These are phyloP conservation scores for Boletus rubescentipes DNA, from an alignment of 768 basidiomycete genomes.

Conservation along the genomic window DNA sequence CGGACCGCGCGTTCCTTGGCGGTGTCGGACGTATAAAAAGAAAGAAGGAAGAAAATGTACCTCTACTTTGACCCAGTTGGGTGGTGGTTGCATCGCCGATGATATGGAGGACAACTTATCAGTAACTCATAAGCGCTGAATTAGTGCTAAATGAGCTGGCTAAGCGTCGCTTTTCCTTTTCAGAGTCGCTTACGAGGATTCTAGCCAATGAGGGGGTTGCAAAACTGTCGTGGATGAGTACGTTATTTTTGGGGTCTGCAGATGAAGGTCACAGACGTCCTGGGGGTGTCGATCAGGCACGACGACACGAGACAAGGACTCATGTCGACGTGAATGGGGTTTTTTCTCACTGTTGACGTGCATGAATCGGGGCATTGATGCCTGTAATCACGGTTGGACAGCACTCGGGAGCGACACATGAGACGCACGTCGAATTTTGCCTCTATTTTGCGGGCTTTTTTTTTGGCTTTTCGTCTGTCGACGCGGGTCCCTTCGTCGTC, in stretches of 20 bases:
- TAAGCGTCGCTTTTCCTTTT: too few relatives aligned
- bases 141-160: too few relatives aligned
- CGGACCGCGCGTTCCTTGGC: slow-evolving; percentile 63
- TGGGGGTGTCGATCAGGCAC: slow-evolving; percentile 29
- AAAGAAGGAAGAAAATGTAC: slow-evolving; percentile 39
- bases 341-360: slow-evolving; percentile 75
- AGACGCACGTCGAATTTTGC: slow-evolving; percentile 61
- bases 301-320: slow-evolving; percentile 25
- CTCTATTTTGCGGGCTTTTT: slow-evolving; percentile 62
- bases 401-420: not conserved
- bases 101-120: slow-evolving; percentile 75
- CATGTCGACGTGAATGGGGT: slow-evolving; percentile 81
- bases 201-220: too few relatives aligned
- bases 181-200: too few relatives aligned
- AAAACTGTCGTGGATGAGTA: too few relatives aligned
- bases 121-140: too few relatives aligned
- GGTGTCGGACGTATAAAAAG: not conserved
- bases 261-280: slow-evolving; percentile 93
- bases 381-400: slow-evolving; percentile 2
- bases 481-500: slow-evolving; percentile 62
- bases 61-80: slow-evolving; percentile 84
- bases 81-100: slow-evolving; percentile 79
- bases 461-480: slow-evolving; percentile 72
- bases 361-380: slow-evolving; percentile 64
- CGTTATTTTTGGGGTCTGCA: too few relatives aligned